phyloP scores from a whole-genome alignment of 1,139 yeast genomes.

The Geotrichum histeridarum region DNA sequence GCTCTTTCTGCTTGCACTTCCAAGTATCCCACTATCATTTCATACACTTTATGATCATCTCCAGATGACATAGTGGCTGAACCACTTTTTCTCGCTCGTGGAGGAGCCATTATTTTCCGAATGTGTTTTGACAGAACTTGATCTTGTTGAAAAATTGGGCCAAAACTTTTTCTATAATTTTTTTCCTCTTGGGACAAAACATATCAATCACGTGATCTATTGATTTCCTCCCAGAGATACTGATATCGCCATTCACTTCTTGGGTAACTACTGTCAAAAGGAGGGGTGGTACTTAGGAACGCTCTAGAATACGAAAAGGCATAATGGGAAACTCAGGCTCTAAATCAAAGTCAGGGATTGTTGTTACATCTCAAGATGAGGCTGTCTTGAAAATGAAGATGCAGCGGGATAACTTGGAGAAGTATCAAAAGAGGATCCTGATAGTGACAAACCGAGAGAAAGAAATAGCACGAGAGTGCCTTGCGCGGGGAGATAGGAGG shows the following conservation, averaged over 20 bases:
- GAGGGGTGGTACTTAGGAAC: no score
- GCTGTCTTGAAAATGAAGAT: slow-evolving; percentile 81
- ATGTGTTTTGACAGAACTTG: not conserved
- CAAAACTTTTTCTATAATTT: not conserved
- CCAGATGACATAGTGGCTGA: slow-evolving; percentile 3
- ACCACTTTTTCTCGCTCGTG: slow-evolving; percentile 9
- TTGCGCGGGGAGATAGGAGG: slow-evolving; percentile 49
- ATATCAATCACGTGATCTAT: not conserved
- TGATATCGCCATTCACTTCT: no score
- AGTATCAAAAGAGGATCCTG: slow-evolving; percentile 61
- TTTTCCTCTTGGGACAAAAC: not conserved
- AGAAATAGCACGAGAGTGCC: slow-evolving; percentile 53
- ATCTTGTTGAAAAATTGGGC: not conserved
- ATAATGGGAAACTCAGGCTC: slow-evolving; percentile 18
- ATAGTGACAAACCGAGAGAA: slow-evolving; percentile 54
- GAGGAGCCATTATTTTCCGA: slow-evolving; percentile 13
- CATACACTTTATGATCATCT: slow-evolving; percentile 24
- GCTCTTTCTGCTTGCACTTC: slow-evolving; percentile 21
- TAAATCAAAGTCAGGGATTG: slow-evolving; percentile 5
- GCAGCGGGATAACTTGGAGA: slow-evolving; percentile 78
- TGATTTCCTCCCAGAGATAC: not conserved
- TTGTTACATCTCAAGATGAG: slow-evolving; percentile 72
- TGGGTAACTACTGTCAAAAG: no score
- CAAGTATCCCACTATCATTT: slow-evolving; percentile 25
- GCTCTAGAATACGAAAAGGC: not conserved